Base-by-base conservation (phyloP, 2,329 filamentous ascomycete species). In the Xylaria arbuscula region DNA sequence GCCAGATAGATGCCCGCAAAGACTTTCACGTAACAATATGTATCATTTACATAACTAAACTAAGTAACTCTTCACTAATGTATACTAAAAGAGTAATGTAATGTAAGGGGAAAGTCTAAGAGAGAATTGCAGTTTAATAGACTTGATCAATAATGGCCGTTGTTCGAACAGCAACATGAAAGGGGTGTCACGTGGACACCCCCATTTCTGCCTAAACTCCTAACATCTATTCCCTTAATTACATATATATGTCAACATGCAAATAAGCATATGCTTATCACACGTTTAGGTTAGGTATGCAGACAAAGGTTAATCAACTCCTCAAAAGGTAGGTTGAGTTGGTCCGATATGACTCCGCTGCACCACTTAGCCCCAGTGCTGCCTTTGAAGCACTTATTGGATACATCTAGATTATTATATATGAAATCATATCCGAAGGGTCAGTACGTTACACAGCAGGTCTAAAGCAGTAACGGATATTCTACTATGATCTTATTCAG, bases 401-500 rank as follows among this genome's bases (percentile, higher is more conserved):
- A 55, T 38, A 51, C 8, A 24, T 57, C 32, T 28, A 42, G 50
- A 60, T 47, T 19, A 28, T 15, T 28, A 28, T 28, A 2, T 28
- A 28, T 28, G 2, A 28, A 34, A 36, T 22, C 15, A 22, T 15
- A 55, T 38, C 13, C 13, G 15, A 58, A 50, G 7, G 17, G 17
- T 58, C 53, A 11, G 13, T 32, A 38, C 22, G 22, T 24, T 34
- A 32, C 54, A 58, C 24, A 8, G 11, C 45, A 32, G 19, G 32
- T 34, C 57, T 42, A 45, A 57, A 11, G 22, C 4, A 45, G 5
- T 8, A 32, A 45, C 38, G 15, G 9, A 45, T 11, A 32, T 5
- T 51, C 19, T 32, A 62, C 40, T 28, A 76, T 78, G 76, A 42
- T 77, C 1, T 45, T 77, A 50, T 63, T 76, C n/a, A 72, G 73